These are phyloP conservation scores for Talaromyces sp. DNA, from an alignment of 2,329 filamentous ascomycete species.

Conservation along the genomic window DNA sequence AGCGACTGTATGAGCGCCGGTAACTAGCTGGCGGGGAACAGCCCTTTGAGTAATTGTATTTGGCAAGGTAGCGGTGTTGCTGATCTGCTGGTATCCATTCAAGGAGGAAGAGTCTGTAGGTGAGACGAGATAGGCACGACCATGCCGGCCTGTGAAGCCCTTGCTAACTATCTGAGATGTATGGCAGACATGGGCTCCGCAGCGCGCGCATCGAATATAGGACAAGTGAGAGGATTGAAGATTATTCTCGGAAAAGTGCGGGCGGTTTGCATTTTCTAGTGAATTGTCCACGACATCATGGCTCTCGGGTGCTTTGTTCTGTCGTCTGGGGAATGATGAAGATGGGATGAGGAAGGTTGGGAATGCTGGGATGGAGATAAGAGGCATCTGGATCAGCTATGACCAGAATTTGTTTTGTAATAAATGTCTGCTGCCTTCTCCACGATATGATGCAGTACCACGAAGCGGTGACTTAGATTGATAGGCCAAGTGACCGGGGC, in stretches of 20 bases:
- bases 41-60: conserved; percentile 58
- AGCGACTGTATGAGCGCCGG: conserved; percentile 60
- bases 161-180: conserved; percentile 61
- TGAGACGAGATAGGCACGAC: conserved; percentile 61
- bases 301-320: not conserved
- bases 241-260: not conserved
- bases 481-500: not conserved
- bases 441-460: not conserved
- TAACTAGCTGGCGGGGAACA: conserved; percentile 58
- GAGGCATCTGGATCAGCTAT: conserved; percentile 1
- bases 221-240: conserved; percentile 40
- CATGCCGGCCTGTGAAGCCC: conserved; percentile 63
- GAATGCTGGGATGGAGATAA: conserved; percentile 12
- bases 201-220: conserved; percentile 58
- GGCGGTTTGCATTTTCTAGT: not conserved
- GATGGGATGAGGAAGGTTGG: conserved; percentile 20
- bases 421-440: too few relatives aligned
- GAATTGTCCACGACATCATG: not conserved
- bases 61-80: conserved; percentile 43
- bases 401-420: too few relatives aligned
- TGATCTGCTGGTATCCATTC: conserved; percentile 18
- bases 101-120: not conserved
- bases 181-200: conserved; percentile 57
- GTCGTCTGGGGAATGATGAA: conserved; percentile 45
- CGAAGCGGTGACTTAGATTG: not conserved